Base-by-base conservation (phyloP, 2,329 filamentous ascomycete species). In the Fusarium humuli region DNA sequence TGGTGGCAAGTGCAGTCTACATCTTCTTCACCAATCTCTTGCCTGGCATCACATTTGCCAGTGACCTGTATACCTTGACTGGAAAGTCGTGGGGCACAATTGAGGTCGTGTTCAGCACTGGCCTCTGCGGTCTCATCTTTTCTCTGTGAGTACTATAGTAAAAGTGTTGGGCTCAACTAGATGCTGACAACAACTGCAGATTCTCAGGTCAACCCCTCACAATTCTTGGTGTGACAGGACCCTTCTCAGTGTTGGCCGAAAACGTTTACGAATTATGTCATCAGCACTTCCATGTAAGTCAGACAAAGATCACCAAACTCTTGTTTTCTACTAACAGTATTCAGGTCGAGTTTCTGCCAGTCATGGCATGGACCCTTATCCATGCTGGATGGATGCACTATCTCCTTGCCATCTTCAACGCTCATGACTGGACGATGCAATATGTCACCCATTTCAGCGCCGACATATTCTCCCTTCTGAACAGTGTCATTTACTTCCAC, bases 391-490 rank as follows among this genome's bases (percentile, higher is more conserved):
- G 89, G 89, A 86, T 91, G 83, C 87, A 90, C 73, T 86, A 86
- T 70, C 77, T 91, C 5, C 81, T 91, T 14, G 88, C 89, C 57
- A 85, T 90, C 53, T 86, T 91, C 78, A 91, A 91, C 76, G 89
- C 88, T 6, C 88, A 91, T 73, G 88, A 91, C 77, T 91, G 88
- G 87, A 91, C 89, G 0, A 91, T 91, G 89, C 83, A 87, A 71
- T 91, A 91, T 77, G 89, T 91, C 50, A 91, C 89, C 4, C 88
- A 85, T 22, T 91, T 91, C 76, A 89, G 84, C 64, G 88, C 87
- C 45, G 89, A 91, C 75, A 89, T 91, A 57, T 91, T 91, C 75
- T 89, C 88, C 4, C 82, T 91, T 11, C 80, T 91, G 29, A 91
- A 91, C 77, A 89, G 87, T 70, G 85, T 91, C 61, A 91, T 91